phyloP scores from a whole-genome alignment of 306 rosid species.

The Prunus campanulata region DNA sequence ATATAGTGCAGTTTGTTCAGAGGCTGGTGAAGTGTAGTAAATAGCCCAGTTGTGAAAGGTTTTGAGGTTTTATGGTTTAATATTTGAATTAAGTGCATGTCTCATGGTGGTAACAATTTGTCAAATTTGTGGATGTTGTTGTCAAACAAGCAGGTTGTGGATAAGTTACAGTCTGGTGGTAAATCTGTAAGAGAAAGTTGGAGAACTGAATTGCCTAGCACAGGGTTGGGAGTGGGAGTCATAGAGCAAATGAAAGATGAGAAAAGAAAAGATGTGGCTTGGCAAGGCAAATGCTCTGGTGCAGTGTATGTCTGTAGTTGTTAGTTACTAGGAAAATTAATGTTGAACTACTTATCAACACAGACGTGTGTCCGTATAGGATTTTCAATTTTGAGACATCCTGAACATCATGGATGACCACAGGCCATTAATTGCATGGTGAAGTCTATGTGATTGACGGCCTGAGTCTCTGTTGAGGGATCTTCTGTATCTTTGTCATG shows the following conservation, averaged over 20 bases:
- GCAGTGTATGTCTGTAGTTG: conserved; percentile 78
- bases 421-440: background rate
- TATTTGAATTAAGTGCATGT: background rate
- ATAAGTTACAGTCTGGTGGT: conserved; percentile 65
- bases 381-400: background rate
- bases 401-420: background rate
- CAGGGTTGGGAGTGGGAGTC: conserved; percentile 65
- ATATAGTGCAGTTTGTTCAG: conserved; percentile 9
- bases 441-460: background rate
- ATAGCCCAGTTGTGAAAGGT: background rate
- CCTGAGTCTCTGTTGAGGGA: background rate
- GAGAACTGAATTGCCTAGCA: conserved; percentile 66
- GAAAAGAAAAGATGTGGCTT: conserved; percentile 64
- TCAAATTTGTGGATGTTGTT: conserved; percentile 24
- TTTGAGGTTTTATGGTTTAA: background rate
- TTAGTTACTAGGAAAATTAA: background rate
- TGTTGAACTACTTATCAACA: background rate
- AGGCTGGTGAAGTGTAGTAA: background rate
- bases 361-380: background rate
- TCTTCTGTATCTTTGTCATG: background rate
- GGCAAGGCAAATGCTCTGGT: conserved; percentile 99
- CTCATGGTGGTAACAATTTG: background rate
- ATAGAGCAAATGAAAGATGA: conserved; percentile 68
- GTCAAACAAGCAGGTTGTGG: conserved; percentile 66
- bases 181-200: conserved; percentile 73